phyloP scores from a whole-genome alignment of 352 stramenopile genomes.

The Phytophthora megakarya region DNA sequence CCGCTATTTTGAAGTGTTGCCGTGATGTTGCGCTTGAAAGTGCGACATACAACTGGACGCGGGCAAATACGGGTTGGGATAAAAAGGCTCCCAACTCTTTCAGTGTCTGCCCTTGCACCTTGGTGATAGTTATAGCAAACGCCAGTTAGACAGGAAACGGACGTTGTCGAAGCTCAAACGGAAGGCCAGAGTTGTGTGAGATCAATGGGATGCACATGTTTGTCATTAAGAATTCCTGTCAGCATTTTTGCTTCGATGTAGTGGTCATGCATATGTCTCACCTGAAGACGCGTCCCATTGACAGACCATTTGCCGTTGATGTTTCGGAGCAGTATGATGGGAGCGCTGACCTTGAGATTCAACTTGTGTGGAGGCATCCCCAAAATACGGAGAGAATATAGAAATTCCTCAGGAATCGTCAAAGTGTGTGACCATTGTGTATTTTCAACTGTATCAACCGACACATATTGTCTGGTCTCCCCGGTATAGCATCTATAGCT shows the following conservation, averaged over 20 bases:
- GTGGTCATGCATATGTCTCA: background rate
- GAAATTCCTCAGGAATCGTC: background rate
- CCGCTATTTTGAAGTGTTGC: background rate
- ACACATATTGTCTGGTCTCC: background rate
- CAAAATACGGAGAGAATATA: background rate
- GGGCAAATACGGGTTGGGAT: too few species aligned
- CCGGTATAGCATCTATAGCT: too few species aligned
- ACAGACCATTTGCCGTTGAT: background rate
- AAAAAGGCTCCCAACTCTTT: too few species aligned
- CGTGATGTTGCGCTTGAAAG: too few species aligned
- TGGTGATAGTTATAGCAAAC: background rate
- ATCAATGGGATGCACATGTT: background rate
- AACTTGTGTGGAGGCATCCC: background rate
- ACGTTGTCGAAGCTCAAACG: background rate
- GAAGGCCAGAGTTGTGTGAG: too few species aligned
- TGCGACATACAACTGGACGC: too few species aligned
- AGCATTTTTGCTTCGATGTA: background rate
- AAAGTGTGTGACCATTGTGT: background rate
- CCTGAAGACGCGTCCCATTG: background rate
- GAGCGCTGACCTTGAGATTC: background rate
- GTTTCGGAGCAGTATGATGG: too few species aligned
- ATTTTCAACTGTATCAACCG: background rate
- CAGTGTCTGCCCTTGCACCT: too few species aligned
- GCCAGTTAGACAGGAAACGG: background rate
- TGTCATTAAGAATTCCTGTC: background rate